A percentile compares a stretch with the other conserved stretches of the same genome.
These are phyloP conservation scores for Hypomyces rosellus DNA, from an alignment of 2,329 filamentous ascomycete genomes.

Conservation along the genomic window DNA sequence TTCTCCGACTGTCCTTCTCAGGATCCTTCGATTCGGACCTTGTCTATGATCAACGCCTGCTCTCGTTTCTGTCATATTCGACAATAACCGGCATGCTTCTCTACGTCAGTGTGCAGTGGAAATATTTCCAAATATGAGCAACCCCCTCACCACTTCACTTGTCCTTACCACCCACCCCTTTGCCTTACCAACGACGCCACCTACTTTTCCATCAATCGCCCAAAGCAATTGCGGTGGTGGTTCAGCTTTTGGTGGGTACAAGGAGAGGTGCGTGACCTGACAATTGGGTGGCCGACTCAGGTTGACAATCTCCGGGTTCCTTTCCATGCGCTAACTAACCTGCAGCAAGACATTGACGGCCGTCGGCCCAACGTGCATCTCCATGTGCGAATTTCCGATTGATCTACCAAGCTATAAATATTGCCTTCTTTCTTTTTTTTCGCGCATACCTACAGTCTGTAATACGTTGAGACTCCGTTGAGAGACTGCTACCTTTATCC, in stretches of 20 bases:
- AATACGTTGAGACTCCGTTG: background rate
- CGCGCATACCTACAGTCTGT: background rate
- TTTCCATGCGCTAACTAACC: background rate
- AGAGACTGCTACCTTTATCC: background rate
- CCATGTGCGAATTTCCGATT: background rate
- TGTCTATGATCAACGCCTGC: no score
- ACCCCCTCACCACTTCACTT: background rate
- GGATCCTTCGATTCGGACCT: no score
- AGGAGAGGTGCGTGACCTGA: background rate
- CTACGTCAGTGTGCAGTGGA: background rate
- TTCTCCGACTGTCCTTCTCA: no score
- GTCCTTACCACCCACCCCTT: background rate
- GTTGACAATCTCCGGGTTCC: background rate
- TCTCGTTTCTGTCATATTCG: background rate
- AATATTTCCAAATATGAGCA: background rate
- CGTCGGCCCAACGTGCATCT: background rate
- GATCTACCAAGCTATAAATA: background rate
- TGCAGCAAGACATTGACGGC: constrained; percentile 1
- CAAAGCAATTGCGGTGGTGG: background rate
- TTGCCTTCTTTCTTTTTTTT: background rate
- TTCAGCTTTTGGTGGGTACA: background rate
- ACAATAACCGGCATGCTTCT: background rate
- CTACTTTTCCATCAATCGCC: background rate
- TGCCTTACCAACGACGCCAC: background rate
- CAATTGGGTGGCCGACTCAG: background rate